phyloP scores from a whole-genome alignment of 2,329 filamentous ascomycete species.

The Scedosporium aurantiacum region DNA sequence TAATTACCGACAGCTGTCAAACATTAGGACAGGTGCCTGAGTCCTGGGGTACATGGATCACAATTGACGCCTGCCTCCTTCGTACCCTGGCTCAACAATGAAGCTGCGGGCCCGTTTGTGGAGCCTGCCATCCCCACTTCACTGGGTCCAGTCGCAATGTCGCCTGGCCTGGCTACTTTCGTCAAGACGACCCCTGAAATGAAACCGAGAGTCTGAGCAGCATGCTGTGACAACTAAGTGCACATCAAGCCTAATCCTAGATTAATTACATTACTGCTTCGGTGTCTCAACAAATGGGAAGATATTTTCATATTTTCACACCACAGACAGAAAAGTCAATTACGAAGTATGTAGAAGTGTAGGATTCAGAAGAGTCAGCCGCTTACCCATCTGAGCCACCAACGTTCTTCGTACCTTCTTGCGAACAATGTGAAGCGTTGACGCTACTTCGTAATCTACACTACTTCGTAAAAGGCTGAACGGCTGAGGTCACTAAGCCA shows the following conservation, averaged over 20 bases:
- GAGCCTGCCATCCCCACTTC: background rate
- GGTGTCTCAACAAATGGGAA: too few relatives aligned
- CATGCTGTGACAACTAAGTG: background rate
- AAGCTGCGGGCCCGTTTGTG: background rate
- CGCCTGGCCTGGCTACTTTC: background rate
- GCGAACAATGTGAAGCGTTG: too few relatives aligned
- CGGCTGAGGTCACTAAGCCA: slow-evolving; percentile 1
- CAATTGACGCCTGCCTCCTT: background rate
- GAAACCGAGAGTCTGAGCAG: background rate
- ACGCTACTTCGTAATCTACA: too few relatives aligned
- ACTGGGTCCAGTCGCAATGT: too few relatives aligned
- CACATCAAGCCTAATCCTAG: background rate
- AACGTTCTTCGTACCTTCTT: background rate
- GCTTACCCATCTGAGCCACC: background rate
- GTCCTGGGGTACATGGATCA: too few relatives aligned
- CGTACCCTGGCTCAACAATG: background rate
- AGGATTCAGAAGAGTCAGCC: background rate
- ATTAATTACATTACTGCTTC: background rate
- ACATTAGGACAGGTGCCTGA: too few relatives aligned
- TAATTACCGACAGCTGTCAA: background rate
- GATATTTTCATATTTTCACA: too few relatives aligned
- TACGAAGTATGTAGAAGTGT: background rate
- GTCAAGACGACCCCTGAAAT: background rate
- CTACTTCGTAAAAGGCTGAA: background rate
- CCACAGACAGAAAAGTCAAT: too few relatives aligned